These are phyloP conservation scores for Syzygium grande DNA, from an alignment of 345 rosid species.

Conservation along the genomic window DNA sequence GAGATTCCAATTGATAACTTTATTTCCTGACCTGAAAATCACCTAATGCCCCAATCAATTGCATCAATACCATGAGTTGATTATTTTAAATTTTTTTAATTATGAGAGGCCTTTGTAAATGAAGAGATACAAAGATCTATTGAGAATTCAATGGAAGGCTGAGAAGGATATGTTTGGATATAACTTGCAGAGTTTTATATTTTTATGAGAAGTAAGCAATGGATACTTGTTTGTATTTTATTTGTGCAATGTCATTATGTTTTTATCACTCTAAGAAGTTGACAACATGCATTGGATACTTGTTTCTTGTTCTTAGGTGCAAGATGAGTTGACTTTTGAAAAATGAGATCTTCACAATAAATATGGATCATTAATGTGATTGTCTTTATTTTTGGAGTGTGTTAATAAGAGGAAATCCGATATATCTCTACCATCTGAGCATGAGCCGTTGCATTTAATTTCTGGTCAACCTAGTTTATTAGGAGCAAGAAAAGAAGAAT, in stretches of 20 bases:
- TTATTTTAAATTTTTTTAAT: not conserved
- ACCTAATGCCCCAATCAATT: not conserved
- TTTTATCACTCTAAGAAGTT: not conserved
- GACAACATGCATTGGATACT: not conserved
- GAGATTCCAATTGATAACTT: accelerated
- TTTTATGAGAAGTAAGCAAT: not conserved
- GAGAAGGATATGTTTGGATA: not conserved
- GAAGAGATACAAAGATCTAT: not conserved
- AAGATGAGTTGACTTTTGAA: not conserved
- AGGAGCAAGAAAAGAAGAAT: not conserved
- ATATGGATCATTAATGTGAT: not conserved
- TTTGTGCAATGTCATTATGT: not conserved
- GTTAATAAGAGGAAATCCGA: too few relatives aligned
- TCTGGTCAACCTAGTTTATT: not conserved
- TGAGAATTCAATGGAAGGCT: not conserved
- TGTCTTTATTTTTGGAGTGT: not conserved
- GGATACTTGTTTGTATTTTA: not conserved
- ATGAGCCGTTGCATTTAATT: not conserved
- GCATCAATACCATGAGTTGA: not conserved
- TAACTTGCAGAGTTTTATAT: not conserved
- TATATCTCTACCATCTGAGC: too few relatives aligned
- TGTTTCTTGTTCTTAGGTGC: not conserved
- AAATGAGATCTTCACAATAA: not conserved
- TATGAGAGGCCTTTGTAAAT: not conserved
- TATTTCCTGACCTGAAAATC: not conserved